Percentiles rank a stretch among this genome's conserved stretches.
Evolutionary conservation across 441 rosid genomes (phyloP).

Genomic region (Bruguiera hainesii): DNA sequence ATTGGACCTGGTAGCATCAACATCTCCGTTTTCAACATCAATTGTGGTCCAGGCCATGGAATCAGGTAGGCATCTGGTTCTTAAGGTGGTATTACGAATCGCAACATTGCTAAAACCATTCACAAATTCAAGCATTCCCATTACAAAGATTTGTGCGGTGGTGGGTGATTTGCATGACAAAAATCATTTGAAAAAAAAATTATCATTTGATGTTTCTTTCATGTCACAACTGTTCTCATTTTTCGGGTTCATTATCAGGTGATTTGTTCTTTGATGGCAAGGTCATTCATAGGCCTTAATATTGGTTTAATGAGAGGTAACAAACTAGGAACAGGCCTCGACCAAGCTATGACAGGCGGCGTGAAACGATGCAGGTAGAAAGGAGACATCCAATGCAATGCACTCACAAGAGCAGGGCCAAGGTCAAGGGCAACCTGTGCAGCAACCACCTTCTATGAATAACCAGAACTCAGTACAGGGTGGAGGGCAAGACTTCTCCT

Average conservation of each 20-base stretch:
- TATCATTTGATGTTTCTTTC: neutral
- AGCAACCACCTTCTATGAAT: slow-evolving; percentile 20
- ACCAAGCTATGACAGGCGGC: slow-evolving; percentile 66
- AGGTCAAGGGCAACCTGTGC: slow-evolving; percentile 9
- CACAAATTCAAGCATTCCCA: no score
- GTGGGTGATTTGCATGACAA: no score
- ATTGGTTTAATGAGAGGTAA: slow-evolving; percentile 52
- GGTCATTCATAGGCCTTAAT: slow-evolving; percentile 82
- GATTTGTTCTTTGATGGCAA: slow-evolving; percentile 82
- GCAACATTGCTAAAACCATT: no score
- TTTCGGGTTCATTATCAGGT: slow-evolving; percentile 39
- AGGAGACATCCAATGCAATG: slow-evolving; percentile 48
- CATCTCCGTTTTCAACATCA: slow-evolving; percentile 29
- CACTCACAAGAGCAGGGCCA: slow-evolving; percentile 33
- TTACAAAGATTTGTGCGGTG: no score
- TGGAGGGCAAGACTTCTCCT: slow-evolving; percentile 12
- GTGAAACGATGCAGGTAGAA: slow-evolving; percentile 68
- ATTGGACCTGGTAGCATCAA: slow-evolving; percentile 51
- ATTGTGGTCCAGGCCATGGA: slow-evolving; percentile 69
- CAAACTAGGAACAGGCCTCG: slow-evolving; percentile 52
- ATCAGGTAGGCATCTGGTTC: slow-evolving; percentile 37
- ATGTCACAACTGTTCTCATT: neutral
- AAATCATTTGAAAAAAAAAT: no score
- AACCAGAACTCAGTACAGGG: slow-evolving; percentile 24
- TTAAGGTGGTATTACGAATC: no score